Evolutionary conservation across 169 alveolate species (phyloP), one percentile per base, ranked within the genome.

Genomic region (Plasmodium reichenowi): DNA sequence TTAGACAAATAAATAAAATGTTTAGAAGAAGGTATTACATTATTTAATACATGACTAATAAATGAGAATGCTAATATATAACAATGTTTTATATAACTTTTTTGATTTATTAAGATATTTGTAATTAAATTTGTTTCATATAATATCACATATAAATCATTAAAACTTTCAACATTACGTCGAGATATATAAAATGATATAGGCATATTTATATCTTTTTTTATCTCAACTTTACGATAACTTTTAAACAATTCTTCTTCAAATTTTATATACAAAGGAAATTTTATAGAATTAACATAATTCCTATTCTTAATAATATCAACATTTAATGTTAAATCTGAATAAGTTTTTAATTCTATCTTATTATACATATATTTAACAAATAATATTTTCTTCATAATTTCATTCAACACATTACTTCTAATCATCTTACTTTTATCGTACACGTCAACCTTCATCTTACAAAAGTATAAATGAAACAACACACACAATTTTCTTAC

Each of bases 71-170:
- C 80, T 45, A 83, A 29, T 50, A 83, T 12, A 22, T 83, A 83
- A 32, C 91, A 83, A 83, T 83, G 91, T 12, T 68, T 83, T 26
- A 83, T 83, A 24, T 83, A 83, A 15, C 71, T 83, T 62, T 83
- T 83, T 72, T 83, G 91, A 83, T 83, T 83, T 67, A 83, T 83
- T 68, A 83, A 68, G 26, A 83, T 83, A 83, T 43, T 83, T 60
- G 83, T 83, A 13, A 83, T 63, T 67, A 83, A 43, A 83, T 83
- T 83, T 3, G 91, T 83, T 60, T 83, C 85, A 50, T 83, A 83
- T 58, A 83, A 59, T 67, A 83, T 83, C 1, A 83, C 38, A 29
- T 83, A 83, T 17, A 83, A 72, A n/a, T 83, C 91, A 20, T 83
- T 60, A 43, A 68, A 67, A 10, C 15, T 4, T 1, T 83, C 29